Percentiles rank a stretch among this genome's conserved stretches.
phyloP scores from a whole-genome alignment of 306 rosid genomes.

The Begonia peltatifolia region DNA sequence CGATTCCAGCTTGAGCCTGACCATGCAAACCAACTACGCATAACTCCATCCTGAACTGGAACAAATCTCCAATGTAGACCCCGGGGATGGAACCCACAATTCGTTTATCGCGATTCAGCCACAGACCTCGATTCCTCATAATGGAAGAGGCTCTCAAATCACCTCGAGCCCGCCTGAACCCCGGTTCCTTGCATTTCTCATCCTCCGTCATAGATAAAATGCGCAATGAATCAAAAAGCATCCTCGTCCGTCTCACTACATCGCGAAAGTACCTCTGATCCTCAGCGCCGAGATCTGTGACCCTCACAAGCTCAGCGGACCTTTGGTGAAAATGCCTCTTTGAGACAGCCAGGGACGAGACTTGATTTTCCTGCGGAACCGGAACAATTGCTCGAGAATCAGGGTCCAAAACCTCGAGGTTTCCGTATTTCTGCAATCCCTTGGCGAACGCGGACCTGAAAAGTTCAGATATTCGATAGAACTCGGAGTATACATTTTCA shows the following conservation, averaged over 20 bases:
- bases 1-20: conserved; percentile 88
- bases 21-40: conserved; percentile 87
- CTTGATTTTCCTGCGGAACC: conserved; percentile 28
- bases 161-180: conserved; percentile 23
- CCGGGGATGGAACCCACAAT: conserved; percentile 92
- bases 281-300: conserved; percentile 35
- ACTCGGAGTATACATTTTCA: conserved; percentile 34
- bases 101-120: conserved; percentile 83
- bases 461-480: conserved; percentile 41
- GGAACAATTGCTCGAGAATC: conserved; percentile 55
- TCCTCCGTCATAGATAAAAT: conserved; percentile 33
- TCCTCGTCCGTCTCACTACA: conserved; percentile 46
- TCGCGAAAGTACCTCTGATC: conserved; percentile 55
- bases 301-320: conserved; percentile 57
- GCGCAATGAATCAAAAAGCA: conserved; percentile 71
- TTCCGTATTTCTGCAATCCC: conserved; percentile 15
- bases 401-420: conserved; percentile 19
- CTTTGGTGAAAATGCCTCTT: conserved; percentile 18
- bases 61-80: conserved; percentile 66
- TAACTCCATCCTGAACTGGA: conserved; percentile 72
- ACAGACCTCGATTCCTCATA: conserved; percentile 52
- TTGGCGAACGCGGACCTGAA: conserved; percentile 35
- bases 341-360: conserved; percentile 11
- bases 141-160: conserved; percentile 52
- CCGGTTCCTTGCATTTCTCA: conserved; percentile 20